Base-by-base conservation (phyloP, 2,329 filamentous ascomycete genomes). In the Curvularia eragrostidis region DNA sequence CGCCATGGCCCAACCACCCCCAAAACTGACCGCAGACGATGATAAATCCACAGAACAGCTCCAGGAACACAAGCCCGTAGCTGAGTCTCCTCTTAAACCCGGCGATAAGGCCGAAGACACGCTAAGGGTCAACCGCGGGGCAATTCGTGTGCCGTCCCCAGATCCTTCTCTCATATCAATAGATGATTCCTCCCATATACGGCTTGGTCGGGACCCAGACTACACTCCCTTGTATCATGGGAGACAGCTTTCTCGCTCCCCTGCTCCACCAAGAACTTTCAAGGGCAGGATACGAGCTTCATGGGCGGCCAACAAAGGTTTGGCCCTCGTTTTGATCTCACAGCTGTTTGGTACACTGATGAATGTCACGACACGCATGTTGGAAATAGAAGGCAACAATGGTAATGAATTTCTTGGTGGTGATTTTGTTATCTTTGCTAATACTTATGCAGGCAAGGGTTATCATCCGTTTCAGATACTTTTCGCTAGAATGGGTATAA, bases 331-430 rank as follows among this genome's bases (percentile, higher is more conserved):
- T 42, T 80, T 93, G 18, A 60, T 89, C 2, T 85, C 91, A 0
- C 92, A 96, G 75, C 80, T 95, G 34, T 97, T 97, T 67, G 91
- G 89, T 1, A 88, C 89, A 0, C 77, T 91, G 51, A 97, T 97
- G 93, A 96, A 95, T 73, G 85, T 96, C 9, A 87, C 87, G 39
- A 91, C 91, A 0, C 84, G 92, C 19, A 75, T 94, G 10, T 80
- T 97, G 38, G 91, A 96, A 73, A 82, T 85, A 34, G 81, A 86
- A 64, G 85, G 85, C 10, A 81, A 89, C 18, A 82, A 90, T 63
- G 89, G 75, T 70, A 71, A 36, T 18, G 1, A 18, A 19, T 36
- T n/a, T 48, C 18, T 15, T 46, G 7, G 6, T 48, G 15, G 4
- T 32, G 5, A 15, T 19, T 28, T 30, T 1, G 5, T 7, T 1